Conservation (phyloP, 2,329 filamentous ascomycete genomes). For the Fusarium staphyleae region DNA sequence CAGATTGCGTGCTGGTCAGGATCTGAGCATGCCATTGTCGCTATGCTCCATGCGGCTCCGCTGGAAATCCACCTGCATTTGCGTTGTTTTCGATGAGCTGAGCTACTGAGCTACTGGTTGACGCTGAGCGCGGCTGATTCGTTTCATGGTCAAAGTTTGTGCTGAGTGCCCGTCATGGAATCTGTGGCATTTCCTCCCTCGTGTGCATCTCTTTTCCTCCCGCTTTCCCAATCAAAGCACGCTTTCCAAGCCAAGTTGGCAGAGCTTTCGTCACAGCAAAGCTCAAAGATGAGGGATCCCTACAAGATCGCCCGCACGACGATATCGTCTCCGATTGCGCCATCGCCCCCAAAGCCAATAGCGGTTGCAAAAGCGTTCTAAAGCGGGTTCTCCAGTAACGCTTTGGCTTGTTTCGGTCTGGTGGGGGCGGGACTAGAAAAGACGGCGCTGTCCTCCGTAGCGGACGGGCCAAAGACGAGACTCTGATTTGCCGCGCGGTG, state of each 20-base stretch:
- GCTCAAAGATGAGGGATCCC: constrained; percentile 6
- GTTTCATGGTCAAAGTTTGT: not conserved
- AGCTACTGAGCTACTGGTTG: not conserved
- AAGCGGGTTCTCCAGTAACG: constrained; percentile 18
- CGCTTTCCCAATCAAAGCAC: no score
- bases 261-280: constrained; percentile 3
- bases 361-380: not conserved
- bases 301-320: constrained; percentile 30
- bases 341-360: constrained; percentile 29
- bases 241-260: not conserved
- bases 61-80: constrained; percentile 29
- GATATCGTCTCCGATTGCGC: constrained; percentile 37
- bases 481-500: constrained; percentile 6
- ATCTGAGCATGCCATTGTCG: constrained; percentile 40
- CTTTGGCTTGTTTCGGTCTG: constrained; percentile 17
- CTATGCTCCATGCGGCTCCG: constrained; percentile 26
- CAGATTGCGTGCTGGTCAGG: constrained; percentile 43
- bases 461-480: constrained; percentile 3
- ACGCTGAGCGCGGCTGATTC: constrained; percentile 3
- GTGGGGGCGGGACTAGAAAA: constrained; percentile 12
- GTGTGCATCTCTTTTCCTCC: no score
- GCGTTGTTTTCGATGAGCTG: constrained; percentile 12
- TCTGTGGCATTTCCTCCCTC: not conserved
- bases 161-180: not conserved
- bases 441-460: constrained; percentile 6